Conservation (phyloP, 1,284 basidiomycete genomes). For the Boletus semigastroideus region DNA sequence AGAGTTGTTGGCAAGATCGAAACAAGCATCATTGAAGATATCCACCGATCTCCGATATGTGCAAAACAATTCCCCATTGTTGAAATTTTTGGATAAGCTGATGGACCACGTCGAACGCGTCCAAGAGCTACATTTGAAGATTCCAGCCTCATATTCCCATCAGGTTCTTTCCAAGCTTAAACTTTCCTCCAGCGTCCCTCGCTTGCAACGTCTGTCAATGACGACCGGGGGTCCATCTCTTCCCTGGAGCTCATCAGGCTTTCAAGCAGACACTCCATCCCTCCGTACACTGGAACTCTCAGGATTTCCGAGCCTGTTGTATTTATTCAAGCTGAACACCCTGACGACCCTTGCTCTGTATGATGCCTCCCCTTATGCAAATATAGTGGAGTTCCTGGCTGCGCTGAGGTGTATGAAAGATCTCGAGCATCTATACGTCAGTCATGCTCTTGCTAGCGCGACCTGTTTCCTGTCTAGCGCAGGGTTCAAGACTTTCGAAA, state of each 20-base stretch:
- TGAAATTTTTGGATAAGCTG: conserved; percentile 7
- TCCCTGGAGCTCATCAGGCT: background rate
- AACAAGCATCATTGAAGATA: conserved; percentile 28
- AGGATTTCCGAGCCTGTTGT: conserved; percentile 10
- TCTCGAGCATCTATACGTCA: conserved; percentile 28
- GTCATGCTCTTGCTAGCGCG: background rate
- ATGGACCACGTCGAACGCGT: conserved; percentile 20
- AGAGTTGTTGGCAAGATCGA: conserved; percentile 36
- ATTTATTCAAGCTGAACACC: conserved; percentile 19
- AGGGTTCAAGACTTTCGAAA: background rate
- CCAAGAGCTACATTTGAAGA: conserved; percentile 7
- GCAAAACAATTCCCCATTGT: background rate
- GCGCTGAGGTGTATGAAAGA: conserved; percentile 27
- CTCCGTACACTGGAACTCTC: conserved; percentile 29
- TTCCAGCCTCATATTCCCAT: background rate
- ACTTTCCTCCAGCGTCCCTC: conserved; percentile 8
- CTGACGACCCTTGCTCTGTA: conserved; percentile 30
- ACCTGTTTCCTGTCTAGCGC: background rate
- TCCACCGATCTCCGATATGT: background rate
- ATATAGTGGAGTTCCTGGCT: conserved; percentile 21
- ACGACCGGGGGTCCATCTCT: background rate
- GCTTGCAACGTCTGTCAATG: background rate
- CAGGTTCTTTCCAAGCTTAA: background rate
- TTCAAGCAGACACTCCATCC: conserved; percentile 19
- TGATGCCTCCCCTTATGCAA: conserved; percentile 13